These are phyloP conservation scores for Fusarium xylarioides DNA, from an alignment of 2,329 filamentous ascomycete species.

Conservation along the genomic window DNA sequence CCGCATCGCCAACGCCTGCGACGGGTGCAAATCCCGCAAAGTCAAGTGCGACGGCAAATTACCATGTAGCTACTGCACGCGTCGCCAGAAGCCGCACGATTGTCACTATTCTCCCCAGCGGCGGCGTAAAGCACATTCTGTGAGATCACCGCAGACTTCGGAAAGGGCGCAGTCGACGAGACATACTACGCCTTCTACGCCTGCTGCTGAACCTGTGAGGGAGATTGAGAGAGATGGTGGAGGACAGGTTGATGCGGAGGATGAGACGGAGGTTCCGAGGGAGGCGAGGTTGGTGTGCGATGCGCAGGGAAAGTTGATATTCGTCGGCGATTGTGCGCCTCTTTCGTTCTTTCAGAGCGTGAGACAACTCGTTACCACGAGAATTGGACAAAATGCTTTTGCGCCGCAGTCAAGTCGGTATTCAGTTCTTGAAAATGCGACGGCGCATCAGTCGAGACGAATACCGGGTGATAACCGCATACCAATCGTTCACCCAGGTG, in stretches of 20 bases:
- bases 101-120: conserved; percentile 61
- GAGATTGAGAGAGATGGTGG: not conserved
- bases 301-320: conserved; percentile 62
- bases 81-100: conserved; percentile 52
- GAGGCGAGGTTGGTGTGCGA: conserved; percentile 63
- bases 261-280: conserved; percentile 63
- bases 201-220: not conserved
- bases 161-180: conserved; percentile 23
- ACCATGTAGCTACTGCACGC: conserved; percentile 62
- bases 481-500: conserved; percentile 42
- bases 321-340: conserved; percentile 66
- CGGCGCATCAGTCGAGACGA: conserved; percentile 37
- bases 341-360: conserved; percentile 66
- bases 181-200: conserved; percentile 28
- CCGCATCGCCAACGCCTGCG: conserved; percentile 63
- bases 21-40: conserved; percentile 64
- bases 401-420: conserved; percentile 60
- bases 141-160: conserved; percentile 34
- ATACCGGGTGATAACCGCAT: conserved; percentile 28
- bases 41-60: conserved; percentile 64
- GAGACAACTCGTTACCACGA: conserved; percentile 59
- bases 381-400: conserved; percentile 60
- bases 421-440: conserved; percentile 59
- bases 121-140: conserved; percentile 44
- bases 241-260: conserved; percentile 47